Evolutionary conservation across 176 grass and related monocot genomes (phyloP), one percentile per base, ranked within the genome.

Genomic region (Aechmea fasciata): DNA sequence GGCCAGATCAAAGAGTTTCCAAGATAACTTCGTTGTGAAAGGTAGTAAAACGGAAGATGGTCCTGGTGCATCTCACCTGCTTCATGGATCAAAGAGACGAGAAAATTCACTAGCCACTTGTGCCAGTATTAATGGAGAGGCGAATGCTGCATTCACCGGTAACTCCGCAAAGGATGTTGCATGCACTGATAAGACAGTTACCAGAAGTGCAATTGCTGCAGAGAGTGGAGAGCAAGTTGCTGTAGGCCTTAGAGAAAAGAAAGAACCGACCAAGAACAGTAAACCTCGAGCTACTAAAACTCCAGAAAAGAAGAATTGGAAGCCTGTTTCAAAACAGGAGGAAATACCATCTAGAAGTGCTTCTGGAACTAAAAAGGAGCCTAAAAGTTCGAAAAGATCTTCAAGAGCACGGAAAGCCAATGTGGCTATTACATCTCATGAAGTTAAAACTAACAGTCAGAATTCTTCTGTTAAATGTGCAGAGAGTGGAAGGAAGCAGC

Each of bases 371-470:
- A 64, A 68, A 66, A 79, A 79, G 15, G 49, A 13, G 48, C 54
- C 15, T 25, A 70, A 75, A 70, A 80, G 47, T 82, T 65, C 68
- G 13, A 87, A 84, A 73, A 82, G n/a, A 65, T 64, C 73, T 72
- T 78, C 80, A 71, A 85, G 82, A 82, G 52, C 69, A 51, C 84
- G 87, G 78, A 78, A 72, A 80, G 66, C 85, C 57, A 74, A 57
- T 79, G 9, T 71, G 77, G 50, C 50, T 49, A 24, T 67, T 68
- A 67, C 47, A 9, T 25, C 55, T 12, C 24, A 63, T 57, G 65
- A 62, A 66, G 11, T 73, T 52, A 66, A 73, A 19, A 25, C 64
- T 57, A 69, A n/a, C 18, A 65, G 11, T 64, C 63, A 72, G 69
- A 64, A 66, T 50, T 76, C 76, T 65, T 47, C 19, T 73, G 54